Evolutionary conservation across 2,329 filamentous ascomycete species (phyloP), one percentile per base, ranked within the genome.

Genomic region (Sporothrix pallida): DNA sequence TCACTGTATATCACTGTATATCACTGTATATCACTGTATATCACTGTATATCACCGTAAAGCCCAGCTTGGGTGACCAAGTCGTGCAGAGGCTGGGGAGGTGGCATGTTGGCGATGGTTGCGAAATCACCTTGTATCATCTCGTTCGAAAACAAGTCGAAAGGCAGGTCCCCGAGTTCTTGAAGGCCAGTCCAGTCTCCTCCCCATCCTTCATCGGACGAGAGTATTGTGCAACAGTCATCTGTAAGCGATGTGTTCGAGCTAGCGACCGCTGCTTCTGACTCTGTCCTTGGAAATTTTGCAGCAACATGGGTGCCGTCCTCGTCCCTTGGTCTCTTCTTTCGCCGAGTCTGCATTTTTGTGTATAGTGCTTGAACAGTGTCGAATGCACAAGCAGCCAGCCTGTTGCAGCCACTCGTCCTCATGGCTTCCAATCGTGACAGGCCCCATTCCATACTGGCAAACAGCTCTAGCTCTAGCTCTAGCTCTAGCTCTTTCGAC

Each of bases 401-500:
- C 15, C n/a, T 44, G 50, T 56, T 70, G 23, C 37, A 12, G 54
- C 54, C 54, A 10, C 13, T 23, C 44, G 31, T 44, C 15, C n/a
- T 56, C 48, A 70, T 70, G 20, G 67, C 9, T 2, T 56, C 50
- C 23, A 70, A 26, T 13, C 67, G 67, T 10, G 67, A 26, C 26
- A 70, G 10, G 4, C 67, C 67, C 67, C 67, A 70, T 70, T 70
- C 48, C 12, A 70, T 70, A 26, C 67, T 70, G 48, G 20, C 4
- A 12, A 70, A 48, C 17, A 48, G 23, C 23, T 26, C 23, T 26
- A 26, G 23, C 23, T 26, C 23, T 26, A 26, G 23, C 23, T 26
- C 23, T 26, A 26, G 23, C 23, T 26, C 23, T 26, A 26, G 13
- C 23, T 58, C 67, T 6, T 12, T 15, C 12, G 20, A 10, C 23